phyloP scores from a whole-genome alignment of 1,284 basidiomycete genomes.

The Microbotryum silenes-acaulis region DNA sequence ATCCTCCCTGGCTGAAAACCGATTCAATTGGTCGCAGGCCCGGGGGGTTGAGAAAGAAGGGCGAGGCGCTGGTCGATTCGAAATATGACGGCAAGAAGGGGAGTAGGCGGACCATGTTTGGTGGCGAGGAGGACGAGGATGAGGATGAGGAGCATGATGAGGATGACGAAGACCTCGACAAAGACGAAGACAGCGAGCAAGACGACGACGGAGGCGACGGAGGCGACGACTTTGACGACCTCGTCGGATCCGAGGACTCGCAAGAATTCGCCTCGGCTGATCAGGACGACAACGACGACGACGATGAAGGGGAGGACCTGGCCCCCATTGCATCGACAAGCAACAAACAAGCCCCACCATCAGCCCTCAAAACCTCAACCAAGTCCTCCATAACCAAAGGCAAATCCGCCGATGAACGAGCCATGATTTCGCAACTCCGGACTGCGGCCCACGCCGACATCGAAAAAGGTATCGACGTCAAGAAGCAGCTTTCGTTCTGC shows the following conservation, averaged over 20 bases:
- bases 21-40: constrained; percentile 45
- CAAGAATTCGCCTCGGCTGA: constrained; percentile 25
- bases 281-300: constrained; percentile 8
- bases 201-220: constrained; percentile 45
- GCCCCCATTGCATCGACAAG: constrained; percentile 17
- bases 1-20: too few relatives aligned
- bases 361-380: not conserved
- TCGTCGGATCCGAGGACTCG: constrained; percentile 24
- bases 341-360: constrained; percentile 42
- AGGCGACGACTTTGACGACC: constrained; percentile 45
- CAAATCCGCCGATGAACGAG: constrained; percentile 44
- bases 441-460: constrained; percentile 55
- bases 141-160: constrained; percentile 31
- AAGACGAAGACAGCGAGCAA: constrained; percentile 36
- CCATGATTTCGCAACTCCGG: constrained; percentile 51
- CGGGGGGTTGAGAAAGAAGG: constrained; percentile 55
- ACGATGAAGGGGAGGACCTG: not conserved
- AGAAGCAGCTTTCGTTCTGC: constrained; percentile 71
- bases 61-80: constrained; percentile 44
- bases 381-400: not conserved
- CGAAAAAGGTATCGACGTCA: constrained; percentile 67
- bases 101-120: constrained; percentile 54
- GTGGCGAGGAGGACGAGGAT: constrained; percentile 37
- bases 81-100: constrained; percentile 67
- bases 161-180: constrained; percentile 40